Percentiles rank a stretch among this genome's conserved stretches.
Evolutionary conservation across 148 eudicot genomes (phyloP).

Genomic region (Bassia scoparia): DNA sequence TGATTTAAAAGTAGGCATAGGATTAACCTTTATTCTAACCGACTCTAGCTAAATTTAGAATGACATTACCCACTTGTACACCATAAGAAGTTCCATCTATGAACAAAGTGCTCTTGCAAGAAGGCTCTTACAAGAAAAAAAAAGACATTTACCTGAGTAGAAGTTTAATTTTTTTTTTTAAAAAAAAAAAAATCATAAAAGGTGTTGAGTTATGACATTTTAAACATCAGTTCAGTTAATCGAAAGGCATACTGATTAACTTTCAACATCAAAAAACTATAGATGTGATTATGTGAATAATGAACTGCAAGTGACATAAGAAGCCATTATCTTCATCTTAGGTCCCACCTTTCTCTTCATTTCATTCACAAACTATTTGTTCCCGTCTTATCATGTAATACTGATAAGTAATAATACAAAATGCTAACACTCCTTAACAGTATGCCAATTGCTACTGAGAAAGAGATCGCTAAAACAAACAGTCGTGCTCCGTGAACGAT

Average conservation of each 20-base stretch:
- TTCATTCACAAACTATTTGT: not conserved
- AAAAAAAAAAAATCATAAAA: too few species aligned
- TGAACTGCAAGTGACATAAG: constrained; percentile 12
- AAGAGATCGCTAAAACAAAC: constrained; percentile 4
- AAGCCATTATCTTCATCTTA: not conserved
- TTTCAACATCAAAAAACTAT: constrained; percentile 3
- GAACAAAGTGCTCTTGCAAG: not conserved
- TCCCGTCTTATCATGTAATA: not conserved
- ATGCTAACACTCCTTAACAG: not conserved
- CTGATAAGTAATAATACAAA: not conserved
- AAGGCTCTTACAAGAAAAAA: not conserved
- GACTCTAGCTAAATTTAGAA: not conserved
- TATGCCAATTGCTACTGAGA: not conserved
- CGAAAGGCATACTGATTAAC: constrained; percentile 1
- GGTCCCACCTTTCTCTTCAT: constrained; percentile 5
- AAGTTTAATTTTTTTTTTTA: not conserved
- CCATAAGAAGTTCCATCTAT: not conserved
- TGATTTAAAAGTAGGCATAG: not conserved
- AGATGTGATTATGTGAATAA: constrained; percentile 8
- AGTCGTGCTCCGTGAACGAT: not conserved
- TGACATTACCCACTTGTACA: not conserved
- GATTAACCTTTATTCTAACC: not conserved
- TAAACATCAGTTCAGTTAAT: not conserved
- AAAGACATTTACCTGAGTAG: constrained; percentile 1
- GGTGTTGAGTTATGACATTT: not conserved